Conservation (phyloP, 1,284 basidiomycete species). For the Porphyrellus sp. region DNA sequence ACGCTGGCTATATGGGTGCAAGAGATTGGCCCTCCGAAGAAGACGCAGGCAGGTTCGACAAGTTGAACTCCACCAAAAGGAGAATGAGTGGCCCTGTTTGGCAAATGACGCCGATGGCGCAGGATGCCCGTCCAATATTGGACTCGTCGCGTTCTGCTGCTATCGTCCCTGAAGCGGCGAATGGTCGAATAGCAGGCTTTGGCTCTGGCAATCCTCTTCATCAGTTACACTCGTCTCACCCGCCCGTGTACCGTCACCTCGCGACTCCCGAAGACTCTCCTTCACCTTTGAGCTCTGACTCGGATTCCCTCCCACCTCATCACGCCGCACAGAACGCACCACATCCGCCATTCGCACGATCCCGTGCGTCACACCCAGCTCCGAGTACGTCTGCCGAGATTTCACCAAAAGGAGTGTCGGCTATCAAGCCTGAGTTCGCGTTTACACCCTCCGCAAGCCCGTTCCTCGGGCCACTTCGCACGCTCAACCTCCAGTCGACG, state of each 20-base stretch:
- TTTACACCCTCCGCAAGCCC: slow-evolving; percentile 74
- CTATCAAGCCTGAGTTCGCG: slow-evolving; percentile 35
- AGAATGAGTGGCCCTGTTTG: slow-evolving; percentile 53
- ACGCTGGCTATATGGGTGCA: slow-evolving; percentile 44
- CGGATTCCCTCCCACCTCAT: slow-evolving; percentile 46
- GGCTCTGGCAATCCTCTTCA: slow-evolving; percentile 37
- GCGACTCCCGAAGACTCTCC: slow-evolving; percentile 54
- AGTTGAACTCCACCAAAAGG: slow-evolving; percentile 29
- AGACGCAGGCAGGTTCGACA: slow-evolving; percentile 25
- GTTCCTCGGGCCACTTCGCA: slow-evolving; percentile 79
- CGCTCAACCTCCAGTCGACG: slow-evolving; percentile 66
- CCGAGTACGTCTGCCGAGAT: slow-evolving; percentile 21
- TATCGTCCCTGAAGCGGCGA: slow-evolving; percentile 17
- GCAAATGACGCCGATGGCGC: slow-evolving; percentile 43
- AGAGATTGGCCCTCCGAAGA: slow-evolving; percentile 37
- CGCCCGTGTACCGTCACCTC: slow-evolving; percentile 38
- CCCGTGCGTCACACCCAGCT: slow-evolving; percentile 24
- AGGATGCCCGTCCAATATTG: slow-evolving; percentile 23
- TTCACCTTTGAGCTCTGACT: slow-evolving; percentile 67
- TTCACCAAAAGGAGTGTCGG: slow-evolving; percentile 27
- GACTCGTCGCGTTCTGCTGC: slow-evolving; percentile 28
- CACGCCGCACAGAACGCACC: slow-evolving; percentile 29
- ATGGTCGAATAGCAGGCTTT: slow-evolving; percentile 28
- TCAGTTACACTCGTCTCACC: slow-evolving; percentile 37
- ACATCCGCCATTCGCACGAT: slow-evolving; percentile 22